phyloP scores from a whole-genome alignment of 345 rosid species.

The Nephelium lappaceum region DNA sequence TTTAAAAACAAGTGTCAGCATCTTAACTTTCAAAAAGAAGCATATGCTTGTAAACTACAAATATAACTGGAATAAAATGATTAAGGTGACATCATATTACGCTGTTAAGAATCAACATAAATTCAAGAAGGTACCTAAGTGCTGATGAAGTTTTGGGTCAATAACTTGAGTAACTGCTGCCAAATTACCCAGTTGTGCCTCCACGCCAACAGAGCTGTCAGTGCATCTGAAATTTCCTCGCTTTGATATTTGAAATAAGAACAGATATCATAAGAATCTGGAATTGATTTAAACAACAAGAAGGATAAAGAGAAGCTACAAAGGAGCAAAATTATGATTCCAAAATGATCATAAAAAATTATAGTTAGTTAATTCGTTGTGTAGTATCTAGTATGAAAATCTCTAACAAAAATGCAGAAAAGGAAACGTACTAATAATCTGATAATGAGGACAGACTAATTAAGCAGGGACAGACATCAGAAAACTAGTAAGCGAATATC shows the following conservation, averaged over 20 bases:
- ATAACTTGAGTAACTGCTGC: constrained; percentile 86
- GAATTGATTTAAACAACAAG: constrained; percentile 18
- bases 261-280: constrained; percentile 31
- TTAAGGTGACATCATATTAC: background rate
- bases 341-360: background rate
- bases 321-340: background rate
- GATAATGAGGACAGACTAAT: background rate
- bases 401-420: background rate
- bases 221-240: constrained; percentile 94
- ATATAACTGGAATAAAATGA: constrained; percentile 5
- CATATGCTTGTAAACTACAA: background rate
- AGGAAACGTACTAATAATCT: background rate
- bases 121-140: constrained; percentile 62
- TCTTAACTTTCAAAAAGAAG: background rate
- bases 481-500: no score
- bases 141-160: constrained; percentile 97
- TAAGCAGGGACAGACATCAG: background rate
- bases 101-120: constrained; percentile 1
- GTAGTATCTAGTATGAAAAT: no score
- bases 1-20: background rate
- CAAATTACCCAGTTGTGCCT: constrained; percentile 82
- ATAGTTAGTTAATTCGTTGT: no score
- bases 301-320: constrained; percentile 14
- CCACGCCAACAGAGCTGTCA: constrained; percentile 91
- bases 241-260: constrained; percentile 48